Evolutionary conservation across 257 asterid genomes (phyloP), one percentile per base, ranked within the genome.

Genomic region (Coffea eugenioides): DNA sequence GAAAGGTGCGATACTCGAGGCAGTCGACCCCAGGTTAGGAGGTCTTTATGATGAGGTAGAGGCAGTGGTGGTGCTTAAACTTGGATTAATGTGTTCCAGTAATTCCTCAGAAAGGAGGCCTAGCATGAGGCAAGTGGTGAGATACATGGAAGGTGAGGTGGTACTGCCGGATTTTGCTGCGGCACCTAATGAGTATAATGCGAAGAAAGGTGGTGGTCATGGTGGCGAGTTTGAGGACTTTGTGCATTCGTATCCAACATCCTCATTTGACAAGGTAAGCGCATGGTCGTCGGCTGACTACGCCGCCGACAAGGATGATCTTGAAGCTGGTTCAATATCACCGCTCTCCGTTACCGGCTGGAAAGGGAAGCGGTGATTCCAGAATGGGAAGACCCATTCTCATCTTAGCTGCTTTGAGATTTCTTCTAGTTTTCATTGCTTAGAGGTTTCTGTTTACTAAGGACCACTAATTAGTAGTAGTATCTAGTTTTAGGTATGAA

Each of bases 31-130:
- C 9, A 90, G 90, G 71, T 82, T 94, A 59, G 69, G 66, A 0
- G 91, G 91, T 7, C 82, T 74, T 16, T 94, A 73, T 20, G 83
- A 85, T 41, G 90, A 88, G 83, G 27, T 56, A 9, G 93, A 92
- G 86, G 94, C 74, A 5, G 20, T 89, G 15, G 36, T 88, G 52
- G 90, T 92, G 82, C 80, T 94, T 27, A 91, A 92, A 62, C 71
- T 94, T 10, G 98, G 97, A n/a, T 68, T 94, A 73, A 82, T 91
- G 89, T 94, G 98, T 77, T 94, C 97, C 6, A 80, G 82, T 73
- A 84, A 83, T 67, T 51, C 64, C 74, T 92, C 94, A 0, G 72
- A n/a, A 0, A 84, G 62, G 65, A 83, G 98, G 83, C 98, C 97
- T 31, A 83, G 79, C 51, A 87, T 77, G 91, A 87, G 95, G 85